phyloP scores from a whole-genome alignment of 768 basidiomycete species.

The Pleurotus djamor region DNA sequence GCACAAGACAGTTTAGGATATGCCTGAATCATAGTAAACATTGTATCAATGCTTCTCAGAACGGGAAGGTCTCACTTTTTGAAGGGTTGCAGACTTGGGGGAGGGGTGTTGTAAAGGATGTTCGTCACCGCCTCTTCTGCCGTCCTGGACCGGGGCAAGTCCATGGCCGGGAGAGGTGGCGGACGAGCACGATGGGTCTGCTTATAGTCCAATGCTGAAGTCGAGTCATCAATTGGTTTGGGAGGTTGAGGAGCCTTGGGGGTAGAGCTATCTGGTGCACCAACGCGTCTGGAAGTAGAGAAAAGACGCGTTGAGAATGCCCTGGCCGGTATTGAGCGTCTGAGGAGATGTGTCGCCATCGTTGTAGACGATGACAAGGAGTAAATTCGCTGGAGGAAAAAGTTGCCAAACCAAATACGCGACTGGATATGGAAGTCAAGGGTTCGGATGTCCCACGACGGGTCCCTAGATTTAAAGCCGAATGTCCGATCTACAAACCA shows the following conservation, averaged over 20 bases:
- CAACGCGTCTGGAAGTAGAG: constrained; percentile 29
- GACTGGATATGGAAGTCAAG: neutral
- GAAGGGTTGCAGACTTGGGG: constrained; percentile 87
- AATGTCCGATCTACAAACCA: constrained; percentile 2
- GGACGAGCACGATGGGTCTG: constrained; percentile 65
- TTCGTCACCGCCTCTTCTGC: constrained; percentile 98
- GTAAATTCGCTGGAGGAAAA: neutral
- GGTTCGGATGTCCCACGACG: neutral
- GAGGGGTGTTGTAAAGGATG: constrained; percentile 95
- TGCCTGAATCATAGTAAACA: constrained; percentile 50
- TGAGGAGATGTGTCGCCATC: constrained; percentile 6
- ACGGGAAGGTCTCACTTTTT: constrained; percentile 65
- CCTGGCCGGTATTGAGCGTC: neutral
- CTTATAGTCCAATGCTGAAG: constrained; percentile 94
- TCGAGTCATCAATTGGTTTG: constrained; percentile 85
- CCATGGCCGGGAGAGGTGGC: constrained; percentile 83
- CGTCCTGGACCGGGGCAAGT: constrained; percentile 77
- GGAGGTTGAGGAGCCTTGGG: constrained; percentile 64
- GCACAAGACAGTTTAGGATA: constrained; percentile 95
- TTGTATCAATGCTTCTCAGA: neutral
- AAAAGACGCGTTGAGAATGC: constrained; percentile 31
- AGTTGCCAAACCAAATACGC: neutral
- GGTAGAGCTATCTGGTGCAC: constrained; percentile 21
- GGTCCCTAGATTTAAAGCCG: neutral
- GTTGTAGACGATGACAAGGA: neutral